Evolutionary conservation across 176 grass and related monocot species (phyloP).

Genomic region (Raddia guianensis): DNA sequence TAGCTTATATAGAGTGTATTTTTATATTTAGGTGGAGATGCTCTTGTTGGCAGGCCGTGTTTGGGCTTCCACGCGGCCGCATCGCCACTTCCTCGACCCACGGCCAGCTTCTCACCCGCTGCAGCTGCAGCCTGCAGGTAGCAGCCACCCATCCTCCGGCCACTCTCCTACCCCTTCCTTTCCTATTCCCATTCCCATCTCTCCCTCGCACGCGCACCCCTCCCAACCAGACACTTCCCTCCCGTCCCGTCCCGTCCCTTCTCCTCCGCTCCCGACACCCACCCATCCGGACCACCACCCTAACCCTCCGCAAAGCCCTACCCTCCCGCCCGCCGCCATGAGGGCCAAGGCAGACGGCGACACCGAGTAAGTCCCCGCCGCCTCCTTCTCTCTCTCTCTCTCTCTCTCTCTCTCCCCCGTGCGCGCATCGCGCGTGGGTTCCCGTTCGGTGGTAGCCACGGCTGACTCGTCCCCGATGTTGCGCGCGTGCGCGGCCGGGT

Average conservation of each 20-base stretch:
- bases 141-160: neutral
- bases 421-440: neutral
- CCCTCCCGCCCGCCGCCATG: constrained; percentile 37
- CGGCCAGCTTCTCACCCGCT: neutral
- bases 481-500: neutral
- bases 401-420: neutral
- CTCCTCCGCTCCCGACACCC: constrained; percentile 28
- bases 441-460: neutral
- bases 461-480: neutral
- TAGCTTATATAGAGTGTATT: no score
- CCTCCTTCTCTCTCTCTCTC: neutral
- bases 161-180: neutral
- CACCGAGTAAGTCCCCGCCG: constrained; percentile 47
- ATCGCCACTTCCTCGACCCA: neutral
- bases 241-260: neutral
- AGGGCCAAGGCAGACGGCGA: constrained; percentile 46
- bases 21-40: no score
- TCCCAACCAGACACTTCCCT: neutral
- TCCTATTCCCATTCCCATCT: neutral
- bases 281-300: neutral
- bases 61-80: neutral
- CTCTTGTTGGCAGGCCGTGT: no score
- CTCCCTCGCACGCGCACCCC: neutral
- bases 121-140: neutral
- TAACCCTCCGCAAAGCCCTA: constrained; percentile 47